Percentiles rank a stretch among this genome's conserved stretches.
These are phyloP conservation scores for Aspergillus olivimuriae DNA, from an alignment of 495 filamentous ascomycete genomes.

Conservation along the genomic window DNA sequence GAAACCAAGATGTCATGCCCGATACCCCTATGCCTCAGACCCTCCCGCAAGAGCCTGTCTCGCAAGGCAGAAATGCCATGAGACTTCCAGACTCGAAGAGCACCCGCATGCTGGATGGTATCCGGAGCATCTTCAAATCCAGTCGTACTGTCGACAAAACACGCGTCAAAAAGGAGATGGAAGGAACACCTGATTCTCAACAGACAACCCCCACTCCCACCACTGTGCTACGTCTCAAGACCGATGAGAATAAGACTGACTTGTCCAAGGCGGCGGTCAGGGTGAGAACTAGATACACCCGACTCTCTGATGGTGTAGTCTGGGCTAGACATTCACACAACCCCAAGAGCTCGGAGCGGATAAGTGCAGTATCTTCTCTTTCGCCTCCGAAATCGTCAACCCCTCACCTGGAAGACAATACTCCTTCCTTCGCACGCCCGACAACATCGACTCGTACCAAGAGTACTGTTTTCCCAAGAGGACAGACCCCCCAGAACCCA, in stretches of 20 bases:
- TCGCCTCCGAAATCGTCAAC: neutral
- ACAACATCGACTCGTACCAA: constrained; percentile 14
- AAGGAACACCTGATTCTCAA: neutral
- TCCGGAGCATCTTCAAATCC: constrained; percentile 18
- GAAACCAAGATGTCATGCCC: constrained; percentile 5
- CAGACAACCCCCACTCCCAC: neutral
- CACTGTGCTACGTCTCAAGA: neutral
- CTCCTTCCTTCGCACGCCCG: constrained; percentile 12
- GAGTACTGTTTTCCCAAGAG: neutral
- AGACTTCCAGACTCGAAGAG: constrained; percentile 6
- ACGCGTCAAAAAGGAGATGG: constrained; percentile 5
- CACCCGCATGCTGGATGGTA: constrained; percentile 10
- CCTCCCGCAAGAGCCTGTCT: neutral
- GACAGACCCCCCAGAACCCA: neutral
- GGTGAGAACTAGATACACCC: constrained; percentile 6
- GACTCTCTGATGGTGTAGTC: constrained; percentile 6
- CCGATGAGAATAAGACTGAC: neutral
- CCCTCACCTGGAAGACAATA: neutral
- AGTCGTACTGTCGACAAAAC: constrained; percentile 8
- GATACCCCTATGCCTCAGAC: constrained; percentile 4
- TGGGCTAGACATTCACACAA: constrained; percentile 9
- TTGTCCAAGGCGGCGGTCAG: constrained; percentile 1
- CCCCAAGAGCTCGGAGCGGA: constrained; percentile 4
- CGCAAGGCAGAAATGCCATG: neutral
- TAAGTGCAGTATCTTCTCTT: neutral